phyloP scores from a whole-genome alignment of 2,329 filamentous ascomycete genomes.

The Acrocalymma vagum region DNA sequence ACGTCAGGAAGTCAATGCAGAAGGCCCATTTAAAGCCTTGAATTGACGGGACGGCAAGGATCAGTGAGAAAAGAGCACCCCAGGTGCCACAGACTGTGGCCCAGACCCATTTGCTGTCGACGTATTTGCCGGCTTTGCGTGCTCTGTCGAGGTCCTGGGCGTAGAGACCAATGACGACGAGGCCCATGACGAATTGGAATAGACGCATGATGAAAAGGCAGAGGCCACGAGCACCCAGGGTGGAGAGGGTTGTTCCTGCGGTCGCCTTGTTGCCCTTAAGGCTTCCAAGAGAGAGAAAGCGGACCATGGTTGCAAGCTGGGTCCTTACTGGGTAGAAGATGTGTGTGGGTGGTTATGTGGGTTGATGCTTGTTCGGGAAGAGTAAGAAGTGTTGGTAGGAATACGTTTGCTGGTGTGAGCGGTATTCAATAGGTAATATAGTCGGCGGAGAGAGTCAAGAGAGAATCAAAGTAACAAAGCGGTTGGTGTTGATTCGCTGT shows the following conservation, averaged over 20 bases:
- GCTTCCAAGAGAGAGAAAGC: conserved; percentile 37
- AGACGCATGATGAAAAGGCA: conserved; percentile 72
- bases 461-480: conserved; percentile 5
- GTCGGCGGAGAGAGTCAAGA: conserved; percentile 1
- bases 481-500: background rate
- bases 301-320: conserved; percentile 33
- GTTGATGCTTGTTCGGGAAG: background rate
- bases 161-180: conserved; percentile 80
- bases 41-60: conserved; percentile 71
- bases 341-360: background rate
- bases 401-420: background rate
- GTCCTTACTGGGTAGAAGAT: conserved; percentile 4
- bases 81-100: conserved; percentile 56
- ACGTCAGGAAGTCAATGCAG: conserved; percentile 75
- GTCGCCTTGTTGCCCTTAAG: conserved; percentile 41
- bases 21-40: conserved; percentile 63
- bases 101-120: conserved; percentile 60
- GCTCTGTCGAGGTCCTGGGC: conserved; percentile 48
- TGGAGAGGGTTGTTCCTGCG: conserved; percentile 27
- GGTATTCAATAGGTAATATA: conserved; percentile 1
- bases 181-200: conserved; percentile 77
- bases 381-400: background rate
- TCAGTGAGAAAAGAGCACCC: conserved; percentile 43
- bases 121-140: conserved; percentile 53
- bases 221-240: conserved; percentile 24